A percentile compares a stretch with the other conserved stretches of the same genome.
Conservation (phyloP, 2,329 filamentous ascomycete genomes). For the Scedosporium minutisporum region DNA sequence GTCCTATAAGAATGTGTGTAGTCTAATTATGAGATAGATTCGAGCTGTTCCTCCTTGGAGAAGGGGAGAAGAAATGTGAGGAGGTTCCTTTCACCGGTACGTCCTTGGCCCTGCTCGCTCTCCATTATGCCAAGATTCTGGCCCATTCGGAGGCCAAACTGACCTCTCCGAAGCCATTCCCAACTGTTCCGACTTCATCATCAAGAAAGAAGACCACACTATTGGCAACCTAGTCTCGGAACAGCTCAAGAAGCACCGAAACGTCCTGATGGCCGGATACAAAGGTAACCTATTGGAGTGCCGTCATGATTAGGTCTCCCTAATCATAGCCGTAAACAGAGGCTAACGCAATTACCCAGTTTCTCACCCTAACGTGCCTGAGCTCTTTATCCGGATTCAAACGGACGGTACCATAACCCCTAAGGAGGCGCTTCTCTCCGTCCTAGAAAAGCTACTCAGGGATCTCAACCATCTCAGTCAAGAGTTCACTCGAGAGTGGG, state of each 20-base stretch:
- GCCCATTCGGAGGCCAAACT: background rate
- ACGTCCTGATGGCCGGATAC: slow-evolving; percentile 87
- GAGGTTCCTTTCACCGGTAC: slow-evolving; percentile 81
- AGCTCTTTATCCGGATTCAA: slow-evolving; percentile 68
- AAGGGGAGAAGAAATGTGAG: slow-evolving; percentile 89
- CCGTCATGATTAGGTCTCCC: background rate
- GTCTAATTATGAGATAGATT: slow-evolving; percentile 48
- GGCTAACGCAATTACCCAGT: slow-evolving; percentile 24
- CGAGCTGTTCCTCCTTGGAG: slow-evolving; percentile 80
- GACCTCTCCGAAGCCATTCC: slow-evolving; percentile 1
- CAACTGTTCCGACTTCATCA: slow-evolving; percentile 67
- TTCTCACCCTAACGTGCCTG: slow-evolving; percentile 50
- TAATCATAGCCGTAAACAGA: background rate
- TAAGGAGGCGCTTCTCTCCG: slow-evolving; percentile 75
- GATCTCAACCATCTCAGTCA: slow-evolving; percentile 71
- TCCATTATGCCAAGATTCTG: background rate
- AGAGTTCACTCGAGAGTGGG: slow-evolving; percentile 88
- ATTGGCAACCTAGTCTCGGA: slow-evolving; percentile 82
- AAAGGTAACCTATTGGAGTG: slow-evolving; percentile 49
- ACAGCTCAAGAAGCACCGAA: slow-evolving; percentile 72
- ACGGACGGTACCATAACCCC: slow-evolving; percentile 83
- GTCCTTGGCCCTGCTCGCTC: slow-evolving; percentile 19
- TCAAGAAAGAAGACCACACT: slow-evolving; percentile 96
- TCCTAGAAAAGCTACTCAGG: slow-evolving; percentile 72
- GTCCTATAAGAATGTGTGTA: background rate